Evolutionary conservation across 2,329 filamentous ascomycete species (phyloP), one percentile per base, ranked within the genome.

Genomic region (Cytospora schulzeri): DNA sequence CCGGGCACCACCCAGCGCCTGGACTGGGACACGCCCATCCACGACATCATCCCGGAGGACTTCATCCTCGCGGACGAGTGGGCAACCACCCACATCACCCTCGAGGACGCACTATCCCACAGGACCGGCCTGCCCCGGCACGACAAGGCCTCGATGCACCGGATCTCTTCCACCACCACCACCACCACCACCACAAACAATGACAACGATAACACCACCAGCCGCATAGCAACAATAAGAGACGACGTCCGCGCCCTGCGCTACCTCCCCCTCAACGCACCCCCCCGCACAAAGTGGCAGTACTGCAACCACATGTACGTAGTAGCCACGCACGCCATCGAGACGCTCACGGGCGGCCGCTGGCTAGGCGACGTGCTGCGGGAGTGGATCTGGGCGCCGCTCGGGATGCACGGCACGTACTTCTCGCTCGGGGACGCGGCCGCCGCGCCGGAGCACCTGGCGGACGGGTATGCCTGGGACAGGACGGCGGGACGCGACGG

Each of bases 251-350:
- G 75, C 29, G 73, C 71, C 38, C 69, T 85, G 60, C 76, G 80
- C 4, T 70, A 83, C 68, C 72, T 84, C 5, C 77, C 75, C 2
- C 70, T 80, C 45, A 77, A 72, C 9, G 72, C 73, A 7, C 68
- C 77, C 31, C 72, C 80, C 22, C 76, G 82, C 15, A 78, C 77
- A 0, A 73, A 69, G 14, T 82, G 71, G 57, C 77, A 82, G 67
- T 86, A 86, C 71, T 80, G 77, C 74, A 86, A 86, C 69, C 72
- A 82, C 26, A 81, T 85, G 79, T 86, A 76, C 70, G 76, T 78
- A 41, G 78, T 78, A 1, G 78, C 80, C 0, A 73, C 78, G n/a
- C 77, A 84, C 69, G 73, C 76, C 3, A 69, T 83, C 9, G 77
- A 85, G 70, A 77, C 73, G 2, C 70, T 81, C 1, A 79, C 78